Base-by-base conservation (phyloP, 352 stramenopile species). In the Globisporangium barbulae region DNA sequence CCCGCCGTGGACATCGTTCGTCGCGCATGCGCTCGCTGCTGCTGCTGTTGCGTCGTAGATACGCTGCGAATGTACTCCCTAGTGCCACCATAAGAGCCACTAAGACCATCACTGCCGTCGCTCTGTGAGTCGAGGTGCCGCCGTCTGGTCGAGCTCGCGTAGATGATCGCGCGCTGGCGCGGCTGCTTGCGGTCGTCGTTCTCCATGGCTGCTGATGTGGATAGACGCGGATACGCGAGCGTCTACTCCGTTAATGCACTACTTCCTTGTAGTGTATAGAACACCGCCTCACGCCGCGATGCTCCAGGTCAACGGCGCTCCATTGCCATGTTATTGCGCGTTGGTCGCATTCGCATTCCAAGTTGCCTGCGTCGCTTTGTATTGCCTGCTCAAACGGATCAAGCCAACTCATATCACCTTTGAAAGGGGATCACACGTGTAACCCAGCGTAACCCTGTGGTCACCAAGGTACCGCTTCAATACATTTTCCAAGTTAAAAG, bases 111-210 rank as follows among this genome's bases (percentile, higher is more conserved):
- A 19, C 22, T n/a, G 19, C n/a, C 33, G 15, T 50, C n/a, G 13
- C 15, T 35, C 4, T 56, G 22, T 2, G 31, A n/a, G 31, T 70
- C 41, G 22, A 53, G 58, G 3, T 59, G 58, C 5, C 59, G 39
- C 2, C 45, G 22, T 22, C 64, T 49, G 22, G 52, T 52, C 19
- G 41, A 59, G 33, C 33, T 60, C 13, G 75, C 63, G 49, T 82
- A 83, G 48, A 83, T 56, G 39, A 83, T 71, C 12, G 39, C 71
- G 21, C 72, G 74, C 54, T 82, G 75, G 5, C 63, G 47, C 33
- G 53, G 33, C 6, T 69, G 33, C 10, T 71, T 50, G 12, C 21
- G 30, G 5, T 56, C 58, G 4, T 5, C 58, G 33, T 39, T 56
- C 2, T 65, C 52, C 50, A 65, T 70, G 39, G 2, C 10, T 60